phyloP scores from a whole-genome alignment of 169 alveolate genomes.

The Eimeria maxima region DNA sequence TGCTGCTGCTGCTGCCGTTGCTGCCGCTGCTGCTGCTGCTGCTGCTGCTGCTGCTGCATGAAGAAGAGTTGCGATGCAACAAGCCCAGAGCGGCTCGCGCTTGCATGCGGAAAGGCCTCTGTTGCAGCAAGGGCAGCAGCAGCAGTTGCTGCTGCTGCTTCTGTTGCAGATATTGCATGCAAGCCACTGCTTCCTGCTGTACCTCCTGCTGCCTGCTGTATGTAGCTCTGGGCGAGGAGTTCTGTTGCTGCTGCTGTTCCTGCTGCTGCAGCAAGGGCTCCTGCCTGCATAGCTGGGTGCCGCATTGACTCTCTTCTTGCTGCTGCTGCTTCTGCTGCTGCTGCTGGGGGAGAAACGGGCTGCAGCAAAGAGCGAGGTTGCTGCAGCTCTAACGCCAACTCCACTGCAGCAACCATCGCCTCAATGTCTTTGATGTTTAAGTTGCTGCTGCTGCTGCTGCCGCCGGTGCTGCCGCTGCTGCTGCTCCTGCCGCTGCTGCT shows the following conservation, averaged over 20 bases:
- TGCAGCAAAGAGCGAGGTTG: background rate
- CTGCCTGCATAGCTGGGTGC: background rate
- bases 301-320: background rate
- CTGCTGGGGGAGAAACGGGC: background rate
- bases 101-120: constrained; percentile 1
- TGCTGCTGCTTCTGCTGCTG: background rate
- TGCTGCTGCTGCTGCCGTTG: constrained; percentile 33
- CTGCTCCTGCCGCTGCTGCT: background rate
- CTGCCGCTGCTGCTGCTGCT: constrained; percentile 4
- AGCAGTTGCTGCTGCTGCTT: constrained; percentile 1
- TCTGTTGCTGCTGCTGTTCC: constrained; percentile 64
- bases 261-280: constrained; percentile 6
- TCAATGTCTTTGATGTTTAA: background rate
- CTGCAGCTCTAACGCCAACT: constrained; percentile 24
- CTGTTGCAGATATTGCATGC: background rate
- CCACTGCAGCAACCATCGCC: constrained; percentile 34
- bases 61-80: background rate
- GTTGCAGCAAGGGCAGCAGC: constrained; percentile 63
- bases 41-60: constrained; percentile 16
- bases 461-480: background rate
- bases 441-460: constrained; percentile 12
- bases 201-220: background rate
- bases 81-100: background rate
- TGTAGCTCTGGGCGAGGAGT: constrained; percentile 37
- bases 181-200: background rate